These are phyloP conservation scores for Peniophora sp. DNA, from an alignment of 1,284 basidiomycete genomes.

Conservation along the genomic window DNA sequence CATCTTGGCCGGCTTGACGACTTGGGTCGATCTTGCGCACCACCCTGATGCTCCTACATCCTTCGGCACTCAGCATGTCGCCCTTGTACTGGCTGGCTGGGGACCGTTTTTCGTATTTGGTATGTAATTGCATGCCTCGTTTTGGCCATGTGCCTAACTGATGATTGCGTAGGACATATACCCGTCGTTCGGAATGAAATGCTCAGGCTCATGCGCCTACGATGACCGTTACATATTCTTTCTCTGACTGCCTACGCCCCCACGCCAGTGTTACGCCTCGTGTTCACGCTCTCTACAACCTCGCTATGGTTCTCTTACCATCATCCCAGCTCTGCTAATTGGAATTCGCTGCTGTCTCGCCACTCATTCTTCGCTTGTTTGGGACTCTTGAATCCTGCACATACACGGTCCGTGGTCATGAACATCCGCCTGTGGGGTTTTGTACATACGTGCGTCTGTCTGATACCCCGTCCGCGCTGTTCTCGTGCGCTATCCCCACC, in stretches of 20 bases:
- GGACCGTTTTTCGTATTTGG: slow-evolving; percentile 39
- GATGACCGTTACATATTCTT: not conserved
- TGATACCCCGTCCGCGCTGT: slow-evolving; percentile 1
- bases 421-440: not conserved
- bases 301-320: too few species aligned
- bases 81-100: slow-evolving; percentile 45
- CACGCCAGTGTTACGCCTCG: not conserved
- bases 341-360: too few species aligned
- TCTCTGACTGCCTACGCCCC: not conserved
- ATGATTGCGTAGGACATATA: slow-evolving; percentile 4
- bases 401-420: too few species aligned
- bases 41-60: slow-evolving; percentile 24
- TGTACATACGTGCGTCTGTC: slow-evolving; percentile 8
- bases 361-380: too few species aligned
- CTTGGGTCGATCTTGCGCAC: slow-evolving; percentile 34
- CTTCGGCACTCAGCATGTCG: slow-evolving; percentile 50
- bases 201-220: not conserved
- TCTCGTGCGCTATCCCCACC: not conserved
- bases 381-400: too few species aligned
- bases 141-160: not conserved
- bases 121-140: slow-evolving; percentile 10
- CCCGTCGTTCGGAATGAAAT: slow-evolving; percentile 6
- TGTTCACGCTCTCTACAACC: too few species aligned
- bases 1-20: slow-evolving; percentile 39
- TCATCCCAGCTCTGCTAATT: too few species aligned